Evolutionary conservation across 306 rosid genomes (phyloP).

Genomic region (Castanea crenata): DNA sequence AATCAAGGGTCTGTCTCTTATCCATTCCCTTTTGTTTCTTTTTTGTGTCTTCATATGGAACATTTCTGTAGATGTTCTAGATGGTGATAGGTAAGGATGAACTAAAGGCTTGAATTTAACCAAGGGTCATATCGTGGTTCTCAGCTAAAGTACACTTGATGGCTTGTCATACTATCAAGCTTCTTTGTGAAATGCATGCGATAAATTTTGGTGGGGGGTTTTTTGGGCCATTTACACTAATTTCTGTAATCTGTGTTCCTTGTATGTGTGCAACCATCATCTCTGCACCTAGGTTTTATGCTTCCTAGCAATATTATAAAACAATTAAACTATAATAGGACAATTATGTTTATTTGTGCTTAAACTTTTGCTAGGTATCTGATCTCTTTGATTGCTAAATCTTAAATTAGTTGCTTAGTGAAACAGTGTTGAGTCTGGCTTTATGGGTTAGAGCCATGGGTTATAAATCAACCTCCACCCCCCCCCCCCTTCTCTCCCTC

Average conservation of each 20-base stretch:
- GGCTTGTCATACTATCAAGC: background rate
- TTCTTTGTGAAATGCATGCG: background rate
- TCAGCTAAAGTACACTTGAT: background rate
- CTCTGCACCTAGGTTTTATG: background rate
- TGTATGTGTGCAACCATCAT: background rate
- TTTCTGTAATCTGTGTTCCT: background rate
- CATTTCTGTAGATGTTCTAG: background rate
- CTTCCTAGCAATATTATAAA: background rate
- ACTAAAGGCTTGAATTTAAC: too few species aligned
- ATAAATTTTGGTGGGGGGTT: background rate
- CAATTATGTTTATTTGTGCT: too few species aligned
- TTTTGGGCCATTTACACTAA: background rate
- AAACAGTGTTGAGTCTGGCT: background rate
- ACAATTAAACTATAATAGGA: background rate
- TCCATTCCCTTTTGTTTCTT: background rate
- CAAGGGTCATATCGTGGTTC: too few species aligned
- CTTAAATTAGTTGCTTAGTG: too few species aligned
- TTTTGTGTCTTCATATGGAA: background rate
- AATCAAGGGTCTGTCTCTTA: slow-evolving; percentile 71
- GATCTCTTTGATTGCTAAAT: too few species aligned
- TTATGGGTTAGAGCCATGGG: background rate
- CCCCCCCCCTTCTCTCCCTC: too few species aligned
- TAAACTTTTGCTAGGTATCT: too few species aligned
- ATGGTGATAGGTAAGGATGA: too few species aligned
- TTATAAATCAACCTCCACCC: background rate